phyloP scores from a whole-genome alignment of 306 rosid species.

The Delonix regia region DNA sequence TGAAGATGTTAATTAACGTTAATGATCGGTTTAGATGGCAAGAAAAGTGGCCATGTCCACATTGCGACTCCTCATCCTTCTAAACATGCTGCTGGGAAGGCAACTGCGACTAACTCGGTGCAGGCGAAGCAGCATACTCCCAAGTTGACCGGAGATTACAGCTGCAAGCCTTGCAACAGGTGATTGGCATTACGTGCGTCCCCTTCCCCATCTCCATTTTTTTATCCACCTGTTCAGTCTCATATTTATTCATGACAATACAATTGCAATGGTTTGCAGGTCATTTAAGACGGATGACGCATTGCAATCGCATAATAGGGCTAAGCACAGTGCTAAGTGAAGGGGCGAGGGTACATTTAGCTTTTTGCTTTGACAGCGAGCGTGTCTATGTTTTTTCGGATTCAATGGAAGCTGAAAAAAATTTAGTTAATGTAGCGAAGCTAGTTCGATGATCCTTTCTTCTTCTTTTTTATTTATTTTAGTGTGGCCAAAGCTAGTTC shows the following conservation, averaged over 20 bases:
- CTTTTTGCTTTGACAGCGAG: slow-evolving; percentile 6
- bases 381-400: slow-evolving; percentile 4
- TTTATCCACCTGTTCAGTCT: neutral
- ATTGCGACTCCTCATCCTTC: slow-evolving; percentile 70
- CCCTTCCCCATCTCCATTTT: too few relatives aligned
- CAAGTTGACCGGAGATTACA: slow-evolving; percentile 45
- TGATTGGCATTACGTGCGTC: slow-evolving; percentile 4
- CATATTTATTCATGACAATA: neutral
- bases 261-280: slow-evolving; percentile 40
- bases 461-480: too few relatives aligned
- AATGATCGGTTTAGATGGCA: slow-evolving; percentile 44
- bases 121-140: slow-evolving; percentile 53
- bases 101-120: slow-evolving; percentile 35
- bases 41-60: slow-evolving; percentile 38
- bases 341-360: slow-evolving; percentile 14
- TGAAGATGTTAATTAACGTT: neutral
- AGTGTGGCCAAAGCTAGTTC: too few relatives aligned
- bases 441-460: neutral
- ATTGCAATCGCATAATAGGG: slow-evolving; percentile 64
- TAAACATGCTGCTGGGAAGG: slow-evolving; percentile 53
- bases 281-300: slow-evolving; percentile 65
- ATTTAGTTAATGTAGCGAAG: slow-evolving; percentile 4
- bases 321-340: slow-evolving; percentile 64
- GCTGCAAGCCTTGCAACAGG: slow-evolving; percentile 70
- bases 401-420: neutral